Conservation (phyloP, 169 alveolate genomes). For the Blepharisma undulans region DNA sequence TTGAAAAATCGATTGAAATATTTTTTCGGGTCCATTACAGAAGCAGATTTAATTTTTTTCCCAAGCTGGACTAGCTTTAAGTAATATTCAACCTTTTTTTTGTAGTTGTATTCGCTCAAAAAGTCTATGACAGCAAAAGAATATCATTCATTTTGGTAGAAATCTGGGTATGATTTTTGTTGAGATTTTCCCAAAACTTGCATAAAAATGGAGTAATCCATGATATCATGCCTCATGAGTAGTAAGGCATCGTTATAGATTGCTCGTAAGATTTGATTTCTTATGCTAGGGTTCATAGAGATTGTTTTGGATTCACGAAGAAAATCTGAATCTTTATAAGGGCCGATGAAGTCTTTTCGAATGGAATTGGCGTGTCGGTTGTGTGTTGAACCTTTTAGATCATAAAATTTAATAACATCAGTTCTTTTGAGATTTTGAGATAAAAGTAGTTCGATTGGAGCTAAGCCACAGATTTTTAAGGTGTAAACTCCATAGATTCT, state of each 20-base stretch:
- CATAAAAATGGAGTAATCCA: conserved; percentile 10
- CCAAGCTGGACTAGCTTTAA: background rate
- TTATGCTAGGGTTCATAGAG: conserved; percentile 50
- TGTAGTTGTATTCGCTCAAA: background rate
- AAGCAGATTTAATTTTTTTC: background rate
- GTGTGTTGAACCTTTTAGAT: conserved; percentile 73
- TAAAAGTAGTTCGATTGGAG: conserved; percentile 63
- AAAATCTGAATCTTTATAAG: background rate
- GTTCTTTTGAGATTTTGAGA: conserved; percentile 61
- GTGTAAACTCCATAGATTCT: conserved; percentile 76
- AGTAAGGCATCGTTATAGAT: conserved; percentile 20
- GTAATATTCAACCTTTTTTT: background rate
- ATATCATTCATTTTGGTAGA: background rate
- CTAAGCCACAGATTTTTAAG: conserved; percentile 63
- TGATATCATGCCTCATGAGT: background rate
- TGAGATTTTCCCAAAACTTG: too few species aligned
- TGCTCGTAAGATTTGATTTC: conserved; percentile 61
- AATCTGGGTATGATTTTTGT: background rate
- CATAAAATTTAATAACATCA: conserved; percentile 57
- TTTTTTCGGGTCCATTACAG: conserved; percentile 22
- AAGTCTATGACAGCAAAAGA: conserved; percentile 4
- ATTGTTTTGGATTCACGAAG: conserved; percentile 41
- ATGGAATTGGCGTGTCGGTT: background rate
- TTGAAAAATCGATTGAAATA: background rate
- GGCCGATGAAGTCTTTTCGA: background rate